A percentile compares a stretch with the other conserved stretches of the same genome.
phyloP scores from a whole-genome alignment of 371 early-diverging fungal genomes.

The Rhizopus arrhizus region DNA sequence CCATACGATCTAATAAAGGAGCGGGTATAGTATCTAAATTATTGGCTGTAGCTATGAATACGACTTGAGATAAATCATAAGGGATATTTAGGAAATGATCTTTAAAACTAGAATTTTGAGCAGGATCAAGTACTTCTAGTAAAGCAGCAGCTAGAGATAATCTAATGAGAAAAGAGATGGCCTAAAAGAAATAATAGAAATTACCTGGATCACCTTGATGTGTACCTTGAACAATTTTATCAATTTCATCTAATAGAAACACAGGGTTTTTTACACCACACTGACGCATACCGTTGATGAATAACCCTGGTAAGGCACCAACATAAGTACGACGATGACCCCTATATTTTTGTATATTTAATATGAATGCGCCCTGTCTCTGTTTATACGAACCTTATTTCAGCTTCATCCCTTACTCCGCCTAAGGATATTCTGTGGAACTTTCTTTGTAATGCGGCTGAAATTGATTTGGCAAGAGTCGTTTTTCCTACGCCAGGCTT shows the following conservation, averaged over 20 bases:
- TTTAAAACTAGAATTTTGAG: slow-evolving; percentile 67
- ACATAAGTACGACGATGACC: slow-evolving; percentile 92
- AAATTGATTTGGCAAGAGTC: slow-evolving; percentile 76
- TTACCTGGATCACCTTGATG: slow-evolving; percentile 77
- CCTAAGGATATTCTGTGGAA: slow-evolving; percentile 86
- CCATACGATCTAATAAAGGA: slow-evolving; percentile 88
- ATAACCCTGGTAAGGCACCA: slow-evolving; percentile 84
- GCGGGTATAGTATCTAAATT: slow-evolving; percentile 73
- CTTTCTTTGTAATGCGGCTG: slow-evolving; percentile 74
- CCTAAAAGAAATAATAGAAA: not conserved
- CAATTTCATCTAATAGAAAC: slow-evolving; percentile 85
- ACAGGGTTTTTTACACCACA: slow-evolving; percentile 82
- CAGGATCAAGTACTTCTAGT: slow-evolving; percentile 87
- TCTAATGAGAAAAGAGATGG: not conserved
- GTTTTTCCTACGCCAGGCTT: slow-evolving; percentile 86
- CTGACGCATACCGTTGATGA: slow-evolving; percentile 76
- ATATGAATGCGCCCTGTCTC: too few species aligned
- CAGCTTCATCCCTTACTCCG: slow-evolving; percentile 88
- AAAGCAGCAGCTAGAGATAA: slow-evolving; percentile 64
- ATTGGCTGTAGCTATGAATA: slow-evolving; percentile 90
- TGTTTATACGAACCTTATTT: slow-evolving; percentile 59
- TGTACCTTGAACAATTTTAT: slow-evolving; percentile 72
- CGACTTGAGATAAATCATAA: slow-evolving; percentile 79
- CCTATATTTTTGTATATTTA: slow-evolving; percentile 11
- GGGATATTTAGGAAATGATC: slow-evolving; percentile 89